Percentiles rank a stretch among this genome's conserved stretches.
phyloP scores from a whole-genome alignment of 352 stramenopile species.

The Globisporangium nodosum region DNA sequence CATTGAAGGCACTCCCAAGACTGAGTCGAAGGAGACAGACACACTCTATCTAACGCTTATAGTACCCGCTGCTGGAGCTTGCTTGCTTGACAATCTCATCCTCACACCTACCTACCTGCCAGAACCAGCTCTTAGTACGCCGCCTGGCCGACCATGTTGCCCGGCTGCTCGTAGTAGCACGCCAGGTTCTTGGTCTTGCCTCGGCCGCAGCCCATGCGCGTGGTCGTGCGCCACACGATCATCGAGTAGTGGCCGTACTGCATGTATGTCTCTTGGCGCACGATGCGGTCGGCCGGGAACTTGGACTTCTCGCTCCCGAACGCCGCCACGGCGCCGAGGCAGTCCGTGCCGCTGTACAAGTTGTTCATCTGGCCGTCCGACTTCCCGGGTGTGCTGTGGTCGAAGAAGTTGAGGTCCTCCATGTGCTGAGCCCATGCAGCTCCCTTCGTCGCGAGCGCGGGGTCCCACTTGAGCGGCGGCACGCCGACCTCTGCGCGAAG shows the following conservation, averaged over 20 bases:
- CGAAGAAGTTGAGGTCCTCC: slow-evolving; percentile 13
- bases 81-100: not conserved
- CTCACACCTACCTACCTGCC: not conserved
- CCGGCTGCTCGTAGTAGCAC: slow-evolving; percentile 16
- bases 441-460: slow-evolving; percentile 3
- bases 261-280: slow-evolving; percentile 8
- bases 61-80: not conserved
- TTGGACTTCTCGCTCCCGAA: slow-evolving; percentile 10
- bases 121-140: slow-evolving; percentile 1
- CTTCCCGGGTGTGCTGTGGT: slow-evolving; percentile 8
- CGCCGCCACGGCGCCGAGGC: slow-evolving; percentile 2
- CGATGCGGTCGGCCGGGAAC: slow-evolving; percentile 10
- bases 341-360: slow-evolving; percentile 14
- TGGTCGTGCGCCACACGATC: slow-evolving; percentile 13
- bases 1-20: not conserved
- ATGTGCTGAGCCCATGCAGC: slow-evolving; percentile 12
- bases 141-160: slow-evolving; percentile 6
- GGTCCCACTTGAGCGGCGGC: slow-evolving; percentile 7
- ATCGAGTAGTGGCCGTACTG: slow-evolving; percentile 15
- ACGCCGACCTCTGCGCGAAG: slow-evolving; percentile 10
- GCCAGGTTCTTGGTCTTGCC: slow-evolving; percentile 9
- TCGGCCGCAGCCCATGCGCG: slow-evolving; percentile 13
- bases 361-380: slow-evolving; percentile 15
- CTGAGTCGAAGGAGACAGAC: not conserved
- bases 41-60: not conserved